Evolutionary conservation across 805 yeast genomes (phyloP).

Genomic region (Yamadazyma paraphyllophila): DNA sequence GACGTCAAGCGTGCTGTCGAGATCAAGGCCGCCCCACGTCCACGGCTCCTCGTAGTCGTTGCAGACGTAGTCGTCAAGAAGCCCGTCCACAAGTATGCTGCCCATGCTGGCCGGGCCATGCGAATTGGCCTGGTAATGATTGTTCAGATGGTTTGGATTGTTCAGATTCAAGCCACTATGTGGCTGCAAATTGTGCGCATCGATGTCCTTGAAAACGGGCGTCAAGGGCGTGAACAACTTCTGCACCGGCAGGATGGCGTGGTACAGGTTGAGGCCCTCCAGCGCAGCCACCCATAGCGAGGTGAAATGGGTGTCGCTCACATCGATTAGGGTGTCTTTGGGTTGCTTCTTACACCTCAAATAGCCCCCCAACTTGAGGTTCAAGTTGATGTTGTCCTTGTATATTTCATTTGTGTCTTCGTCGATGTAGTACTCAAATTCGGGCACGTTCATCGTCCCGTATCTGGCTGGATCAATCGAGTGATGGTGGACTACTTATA

Average conservation of each 20-base stretch:
- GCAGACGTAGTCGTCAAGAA: too few relatives aligned
- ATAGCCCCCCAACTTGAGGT: slow-evolving; percentile 13
- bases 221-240: slow-evolving; percentile 8
- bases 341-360: slow-evolving; percentile 1
- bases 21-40: too few relatives aligned
- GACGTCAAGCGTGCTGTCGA: too few relatives aligned
- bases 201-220: background rate
- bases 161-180: background rate
- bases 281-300: slow-evolving; percentile 1
- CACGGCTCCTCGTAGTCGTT: too few relatives aligned
- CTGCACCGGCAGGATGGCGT: background rate
- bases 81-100: too few relatives aligned
- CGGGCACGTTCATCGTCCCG: background rate
- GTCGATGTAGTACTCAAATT: slow-evolving; percentile 12
- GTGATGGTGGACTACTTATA: too few relatives aligned
- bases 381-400: slow-evolving; percentile 12
- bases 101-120: too few relatives aligned
- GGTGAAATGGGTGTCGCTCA: background rate
- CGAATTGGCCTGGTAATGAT: too few relatives aligned
- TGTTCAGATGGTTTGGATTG: too few relatives aligned
- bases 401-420: slow-evolving; percentile 13
- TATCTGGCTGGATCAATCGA: background rate
- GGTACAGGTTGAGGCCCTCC: slow-evolving; percentile 4
- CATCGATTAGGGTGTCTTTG: background rate
- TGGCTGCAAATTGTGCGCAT: background rate